Evolutionary conservation across 805 yeast species (phyloP).

Genomic region (Spathaspora girioi): DNA sequence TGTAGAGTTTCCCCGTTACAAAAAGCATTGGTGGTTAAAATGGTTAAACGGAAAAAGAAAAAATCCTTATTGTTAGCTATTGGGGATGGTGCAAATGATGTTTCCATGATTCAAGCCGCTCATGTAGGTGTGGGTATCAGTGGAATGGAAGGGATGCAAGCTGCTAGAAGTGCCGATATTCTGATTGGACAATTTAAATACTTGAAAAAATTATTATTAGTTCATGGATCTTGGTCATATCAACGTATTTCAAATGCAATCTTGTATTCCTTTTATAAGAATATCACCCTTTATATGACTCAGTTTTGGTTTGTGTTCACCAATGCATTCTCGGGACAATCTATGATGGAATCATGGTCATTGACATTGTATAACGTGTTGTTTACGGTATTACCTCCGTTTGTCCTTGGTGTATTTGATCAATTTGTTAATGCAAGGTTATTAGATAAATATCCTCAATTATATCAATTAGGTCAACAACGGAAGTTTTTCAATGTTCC

Average conservation of each 20-base stretch:
- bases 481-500: slow-evolving; percentile 85
- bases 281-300: slow-evolving; percentile 92
- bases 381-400: slow-evolving; percentile 93
- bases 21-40: slow-evolving; percentile 91
- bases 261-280: slow-evolving; percentile 91
- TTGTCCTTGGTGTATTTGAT: slow-evolving; percentile 93
- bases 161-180: slow-evolving; percentile 96
- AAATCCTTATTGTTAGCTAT: slow-evolving; percentile 80
- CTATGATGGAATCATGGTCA: slow-evolving; percentile 96
- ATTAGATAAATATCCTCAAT: slow-evolving; percentile 86
- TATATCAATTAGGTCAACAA: slow-evolving; percentile 86
- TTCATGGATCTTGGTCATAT: slow-evolving; percentile 98
- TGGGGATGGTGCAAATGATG: slow-evolving; percentile 99
- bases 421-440: slow-evolving; percentile 91
- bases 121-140: slow-evolving; percentile 99
- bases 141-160: slow-evolving; percentile 99
- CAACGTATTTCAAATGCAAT: slow-evolving; percentile 92
- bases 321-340: slow-evolving; percentile 92
- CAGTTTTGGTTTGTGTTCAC: slow-evolving; percentile 97
- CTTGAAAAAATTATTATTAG: slow-evolving; percentile 75
- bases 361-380: slow-evolving; percentile 92
- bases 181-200: slow-evolving; percentile 95
- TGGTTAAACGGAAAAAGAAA: slow-evolving; percentile 77
- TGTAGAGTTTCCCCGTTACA: slow-evolving; percentile 98
- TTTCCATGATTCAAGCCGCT: slow-evolving; percentile 98